Percentiles rank a stretch among this genome's conserved stretches.
Conservation (phyloP, 805 yeast species). For the Saccharomyces paradoxus region DNA sequence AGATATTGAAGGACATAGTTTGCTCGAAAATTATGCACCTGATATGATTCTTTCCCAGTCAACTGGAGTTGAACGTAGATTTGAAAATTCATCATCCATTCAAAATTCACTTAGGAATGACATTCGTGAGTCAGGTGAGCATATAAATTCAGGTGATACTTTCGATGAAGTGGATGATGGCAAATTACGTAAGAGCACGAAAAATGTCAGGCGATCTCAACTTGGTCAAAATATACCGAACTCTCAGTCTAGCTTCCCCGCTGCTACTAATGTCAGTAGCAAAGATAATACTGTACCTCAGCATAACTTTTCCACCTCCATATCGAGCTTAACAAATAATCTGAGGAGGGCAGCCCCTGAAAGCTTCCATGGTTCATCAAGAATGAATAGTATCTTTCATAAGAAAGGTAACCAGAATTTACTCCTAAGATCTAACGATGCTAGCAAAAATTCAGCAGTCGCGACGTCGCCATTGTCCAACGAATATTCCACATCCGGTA, state of each 20-base stretch:
- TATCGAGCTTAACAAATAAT: slow-evolving; percentile 27
- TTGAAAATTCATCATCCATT: slow-evolving; percentile 30
- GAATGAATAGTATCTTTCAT: slow-evolving; percentile 8
- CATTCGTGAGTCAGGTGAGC: slow-evolving; percentile 5
- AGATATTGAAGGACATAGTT: background rate
- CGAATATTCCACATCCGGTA: background rate
- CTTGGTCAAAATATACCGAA: background rate
- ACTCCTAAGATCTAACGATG: slow-evolving; percentile 2
- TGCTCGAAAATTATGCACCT: slow-evolving; percentile 25
- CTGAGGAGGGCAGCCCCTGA: slow-evolving; percentile 19
- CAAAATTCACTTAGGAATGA: slow-evolving; percentile 24
- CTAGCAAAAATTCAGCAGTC: background rate
- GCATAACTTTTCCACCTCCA: slow-evolving; percentile 23
- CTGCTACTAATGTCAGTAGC: background rate
- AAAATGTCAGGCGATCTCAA: background rate
- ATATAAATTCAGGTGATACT: slow-evolving; percentile 5
- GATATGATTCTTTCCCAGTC: slow-evolving; percentile 44
- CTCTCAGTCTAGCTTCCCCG: background rate
- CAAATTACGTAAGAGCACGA: slow-evolving; percentile 1
- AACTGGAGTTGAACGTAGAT: slow-evolving; percentile 41
- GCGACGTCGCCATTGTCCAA: background rate
- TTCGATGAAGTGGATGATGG: background rate
- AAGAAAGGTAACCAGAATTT: slow-evolving; percentile 10
- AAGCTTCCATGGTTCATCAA: slow-evolving; percentile 5
- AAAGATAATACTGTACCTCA: slow-evolving; percentile 1